phyloP scores from a whole-genome alignment of 2,329 filamentous ascomycete genomes.

The Xylariaceae sp. region DNA sequence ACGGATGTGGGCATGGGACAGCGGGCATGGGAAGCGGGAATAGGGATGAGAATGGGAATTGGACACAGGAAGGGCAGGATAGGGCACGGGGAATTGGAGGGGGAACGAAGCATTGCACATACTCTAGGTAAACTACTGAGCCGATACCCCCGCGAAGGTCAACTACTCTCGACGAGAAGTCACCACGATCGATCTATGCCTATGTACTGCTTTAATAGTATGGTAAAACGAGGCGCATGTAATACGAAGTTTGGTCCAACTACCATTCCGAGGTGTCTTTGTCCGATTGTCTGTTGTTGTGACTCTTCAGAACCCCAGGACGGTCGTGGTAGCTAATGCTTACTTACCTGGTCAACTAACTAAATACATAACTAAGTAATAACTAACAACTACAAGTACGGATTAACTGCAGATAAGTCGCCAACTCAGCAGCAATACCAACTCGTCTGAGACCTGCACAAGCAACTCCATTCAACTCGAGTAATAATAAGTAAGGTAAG shows the following conservation, averaged over 20 bases:
- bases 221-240: neutral
- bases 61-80: neutral
- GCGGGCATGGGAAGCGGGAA: neutral
- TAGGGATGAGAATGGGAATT: neutral
- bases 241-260: neutral
- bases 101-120: neutral
- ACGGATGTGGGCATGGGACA: neutral
- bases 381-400: no score
- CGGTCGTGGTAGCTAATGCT: no score
- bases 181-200: neutral
- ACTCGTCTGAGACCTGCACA: no score
- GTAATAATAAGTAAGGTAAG: no score
- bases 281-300: neutral
- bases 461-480: no score
- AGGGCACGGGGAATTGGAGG: neutral
- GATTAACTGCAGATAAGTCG: no score
- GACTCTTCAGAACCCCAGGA: no score
- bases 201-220: neutral
- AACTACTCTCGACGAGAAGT: neutral
- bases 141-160: neutral
- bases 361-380: no score
- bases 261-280: neutral
- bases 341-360: no score
- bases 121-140: neutral
- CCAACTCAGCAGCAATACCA: no score